Evolutionary conservation across 345 rosid genomes (phyloP).

Genomic region (Angophora floribunda): DNA sequence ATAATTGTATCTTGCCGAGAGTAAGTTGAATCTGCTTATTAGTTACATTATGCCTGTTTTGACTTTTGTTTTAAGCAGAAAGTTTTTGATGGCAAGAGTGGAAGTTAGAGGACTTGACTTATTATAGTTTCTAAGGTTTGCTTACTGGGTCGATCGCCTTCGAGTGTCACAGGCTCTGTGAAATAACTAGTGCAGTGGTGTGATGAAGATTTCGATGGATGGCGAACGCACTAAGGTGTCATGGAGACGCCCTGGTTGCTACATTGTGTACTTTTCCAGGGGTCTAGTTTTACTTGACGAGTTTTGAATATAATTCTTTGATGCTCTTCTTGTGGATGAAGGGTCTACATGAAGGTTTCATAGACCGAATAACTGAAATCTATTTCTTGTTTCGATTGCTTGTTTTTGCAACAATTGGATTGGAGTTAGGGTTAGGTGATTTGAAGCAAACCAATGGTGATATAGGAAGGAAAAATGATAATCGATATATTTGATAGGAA

Average conservation of each 20-base stretch:
- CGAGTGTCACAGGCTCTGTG: neutral
- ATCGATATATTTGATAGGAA: neutral
- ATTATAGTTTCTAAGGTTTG: neutral
- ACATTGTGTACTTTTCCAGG: neutral
- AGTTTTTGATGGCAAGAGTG: neutral
- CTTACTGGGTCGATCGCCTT: neutral
- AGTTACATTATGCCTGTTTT: neutral
- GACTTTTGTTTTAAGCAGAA: neutral
- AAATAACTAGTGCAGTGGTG: neutral
- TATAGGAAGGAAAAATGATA: neutral
- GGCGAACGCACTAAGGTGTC: neutral
- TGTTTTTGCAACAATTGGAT: no score
- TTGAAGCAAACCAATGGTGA: neutral
- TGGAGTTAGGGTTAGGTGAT: no score
- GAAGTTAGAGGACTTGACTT: neutral
- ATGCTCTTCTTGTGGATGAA: fast-evolving
- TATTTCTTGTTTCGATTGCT: neutral
- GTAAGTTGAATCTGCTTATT: neutral
- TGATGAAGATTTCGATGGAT: neutral
- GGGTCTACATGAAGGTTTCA: no score
- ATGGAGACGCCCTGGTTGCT: neutral
- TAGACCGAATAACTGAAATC: fast-evolving
- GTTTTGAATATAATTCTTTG: neutral
- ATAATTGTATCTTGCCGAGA: neutral
- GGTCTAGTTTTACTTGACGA: neutral